phyloP scores from a whole-genome alignment of 2,329 filamentous ascomycete species.

The Ilyonectria sp. region DNA sequence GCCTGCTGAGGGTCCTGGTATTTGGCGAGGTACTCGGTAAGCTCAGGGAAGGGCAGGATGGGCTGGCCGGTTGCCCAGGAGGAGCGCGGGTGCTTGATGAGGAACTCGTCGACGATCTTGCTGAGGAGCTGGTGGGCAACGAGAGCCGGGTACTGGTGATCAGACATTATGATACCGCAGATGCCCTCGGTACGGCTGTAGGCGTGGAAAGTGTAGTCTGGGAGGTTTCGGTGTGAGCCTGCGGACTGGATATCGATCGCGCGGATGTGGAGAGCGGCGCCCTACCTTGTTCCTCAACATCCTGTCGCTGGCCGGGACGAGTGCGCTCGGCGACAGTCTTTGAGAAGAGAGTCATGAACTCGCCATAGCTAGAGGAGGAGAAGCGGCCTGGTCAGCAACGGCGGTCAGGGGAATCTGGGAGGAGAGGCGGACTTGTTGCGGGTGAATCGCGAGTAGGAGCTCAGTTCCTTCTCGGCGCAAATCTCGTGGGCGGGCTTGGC shows the following conservation, averaged over 20 bases:
- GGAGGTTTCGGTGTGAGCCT: constrained; percentile 37
- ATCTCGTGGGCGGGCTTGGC: constrained; percentile 83
- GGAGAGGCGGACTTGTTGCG: constrained; percentile 71
- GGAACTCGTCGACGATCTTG: constrained; percentile 91
- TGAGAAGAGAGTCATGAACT: constrained; percentile 87
- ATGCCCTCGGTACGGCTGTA: constrained; percentile 83
- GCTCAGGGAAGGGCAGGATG: constrained; percentile 76
- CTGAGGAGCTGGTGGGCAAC: constrained; percentile 90
- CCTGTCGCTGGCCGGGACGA: constrained; percentile 84
- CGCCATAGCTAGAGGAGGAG: constrained; percentile 59
- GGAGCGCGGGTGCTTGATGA: constrained; percentile 80
- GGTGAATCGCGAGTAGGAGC: constrained; percentile 85
- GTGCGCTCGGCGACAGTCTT: constrained; percentile 92
- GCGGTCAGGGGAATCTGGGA: not conserved
- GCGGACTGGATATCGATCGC: not conserved
- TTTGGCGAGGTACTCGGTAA: constrained; percentile 81
- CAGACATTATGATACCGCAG: constrained; percentile 83
- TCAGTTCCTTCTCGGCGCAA: constrained; percentile 82
- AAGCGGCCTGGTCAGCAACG: constrained; percentile 34
- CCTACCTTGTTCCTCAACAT: constrained; percentile 85
- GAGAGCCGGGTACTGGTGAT: constrained; percentile 81
- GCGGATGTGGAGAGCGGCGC: not conserved
- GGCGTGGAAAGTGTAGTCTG: constrained; percentile 82
- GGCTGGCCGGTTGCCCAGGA: constrained; percentile 72
- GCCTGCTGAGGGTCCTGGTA: constrained; percentile 92